Conservation (phyloP, 495 filamentous ascomycete genomes). For the Neurospora sp. region DNA sequence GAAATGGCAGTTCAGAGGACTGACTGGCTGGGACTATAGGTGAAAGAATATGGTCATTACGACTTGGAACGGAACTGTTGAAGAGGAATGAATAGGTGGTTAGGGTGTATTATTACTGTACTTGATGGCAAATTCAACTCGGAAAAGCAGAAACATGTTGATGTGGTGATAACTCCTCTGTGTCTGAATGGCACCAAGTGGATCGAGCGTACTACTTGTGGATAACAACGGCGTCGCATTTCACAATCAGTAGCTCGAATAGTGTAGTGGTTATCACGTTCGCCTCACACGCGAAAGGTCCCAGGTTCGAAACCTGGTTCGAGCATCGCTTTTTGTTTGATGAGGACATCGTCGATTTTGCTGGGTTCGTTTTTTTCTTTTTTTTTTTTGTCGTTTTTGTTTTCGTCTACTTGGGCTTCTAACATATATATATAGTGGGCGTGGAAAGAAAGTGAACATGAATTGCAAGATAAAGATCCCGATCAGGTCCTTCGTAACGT, state of each 20-base stretch:
- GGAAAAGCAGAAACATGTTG: too few species aligned
- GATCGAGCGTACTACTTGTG: neutral
- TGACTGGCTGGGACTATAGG: too few species aligned
- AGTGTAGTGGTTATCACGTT: slow-evolving; percentile 1
- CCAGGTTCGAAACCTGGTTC: neutral
- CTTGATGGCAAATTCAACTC: neutral
- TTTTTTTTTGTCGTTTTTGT: neutral
- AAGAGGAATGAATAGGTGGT: neutral
- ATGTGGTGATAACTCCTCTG: neutral
- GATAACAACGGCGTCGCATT: neutral
- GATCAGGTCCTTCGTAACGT: neutral
- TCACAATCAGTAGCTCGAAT: neutral
- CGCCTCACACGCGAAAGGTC: neutral
- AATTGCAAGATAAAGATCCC: neutral
- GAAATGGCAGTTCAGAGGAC: too few species aligned
- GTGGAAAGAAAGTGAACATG: neutral
- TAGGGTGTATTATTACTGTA: neutral
- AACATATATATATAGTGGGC: neutral
- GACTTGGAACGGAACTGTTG: neutral
- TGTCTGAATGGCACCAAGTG: neutral
- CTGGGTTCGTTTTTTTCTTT: neutral
- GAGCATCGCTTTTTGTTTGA: neutral
- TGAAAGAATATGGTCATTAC: too few species aligned
- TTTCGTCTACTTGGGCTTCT: neutral
- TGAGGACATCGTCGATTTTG: neutral